Conservation (phyloP, 163 green algal species). For the Prototheca stagnorum region DNA sequence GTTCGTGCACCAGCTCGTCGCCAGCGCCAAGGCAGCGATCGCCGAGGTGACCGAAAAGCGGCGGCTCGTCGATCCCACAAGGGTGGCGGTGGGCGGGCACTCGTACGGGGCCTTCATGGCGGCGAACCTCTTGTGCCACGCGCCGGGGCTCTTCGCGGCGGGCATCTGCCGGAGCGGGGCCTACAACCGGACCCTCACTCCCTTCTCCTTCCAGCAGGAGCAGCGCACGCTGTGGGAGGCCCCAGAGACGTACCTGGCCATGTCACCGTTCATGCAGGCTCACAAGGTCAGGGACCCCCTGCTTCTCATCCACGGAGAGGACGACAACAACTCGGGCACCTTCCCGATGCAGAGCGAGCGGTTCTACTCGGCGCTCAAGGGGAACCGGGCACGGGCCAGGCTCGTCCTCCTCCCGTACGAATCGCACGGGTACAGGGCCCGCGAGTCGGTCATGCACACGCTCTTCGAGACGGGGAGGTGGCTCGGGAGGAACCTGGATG, state of each 20-base stretch:
- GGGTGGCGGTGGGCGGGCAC: constrained; percentile 76
- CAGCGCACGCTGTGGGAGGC: constrained; percentile 83
- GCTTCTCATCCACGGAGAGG: constrained; percentile 88
- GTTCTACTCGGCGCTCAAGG: constrained; percentile 83
- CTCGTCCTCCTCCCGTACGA: constrained; percentile 74
- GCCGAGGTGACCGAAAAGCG: constrained; percentile 53
- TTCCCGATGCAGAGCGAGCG: constrained; percentile 72
- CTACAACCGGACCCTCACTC: constrained; percentile 97
- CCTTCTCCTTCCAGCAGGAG: constrained; percentile 88
- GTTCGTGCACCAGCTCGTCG: constrained; percentile 82
- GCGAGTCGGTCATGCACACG: constrained; percentile 66
- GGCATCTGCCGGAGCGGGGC: constrained; percentile 72
- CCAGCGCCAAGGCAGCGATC: constrained; percentile 33
- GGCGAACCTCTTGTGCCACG: constrained; percentile 85
- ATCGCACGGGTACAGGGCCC: constrained; percentile 66
- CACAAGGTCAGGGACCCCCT: constrained; percentile 88
- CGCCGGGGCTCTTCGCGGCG: constrained; percentile 67
- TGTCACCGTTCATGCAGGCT: constrained; percentile 70
- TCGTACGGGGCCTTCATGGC: constrained; percentile 91
- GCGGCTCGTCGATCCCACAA: constrained; percentile 54
- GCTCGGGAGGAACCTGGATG: too few relatives aligned
- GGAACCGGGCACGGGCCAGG: constrained; percentile 51
- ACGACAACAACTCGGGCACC: constrained; percentile 90
- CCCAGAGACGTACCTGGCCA: constrained; percentile 70
- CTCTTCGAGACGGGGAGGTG: constrained; percentile 48